These are phyloP conservation scores for Gossypium herbaceum DNA, from an alignment of 345 rosid species.

Conservation along the genomic window DNA sequence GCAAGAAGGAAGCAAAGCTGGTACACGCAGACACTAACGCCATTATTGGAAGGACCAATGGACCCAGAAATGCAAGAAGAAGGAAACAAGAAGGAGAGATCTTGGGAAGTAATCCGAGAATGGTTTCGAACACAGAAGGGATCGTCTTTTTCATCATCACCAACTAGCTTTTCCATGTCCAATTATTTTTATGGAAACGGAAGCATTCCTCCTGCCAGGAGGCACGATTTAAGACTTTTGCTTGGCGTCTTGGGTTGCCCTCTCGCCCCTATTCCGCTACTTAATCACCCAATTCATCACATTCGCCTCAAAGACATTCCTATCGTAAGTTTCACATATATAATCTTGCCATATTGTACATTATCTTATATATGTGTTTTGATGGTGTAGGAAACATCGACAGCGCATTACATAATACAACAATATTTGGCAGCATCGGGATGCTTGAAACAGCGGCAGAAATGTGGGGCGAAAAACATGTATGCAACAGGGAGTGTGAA, in stretches of 20 bases:
- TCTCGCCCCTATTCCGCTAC: slow-evolving; percentile 76
- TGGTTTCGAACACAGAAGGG: slow-evolving; percentile 89
- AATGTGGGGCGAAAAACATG: slow-evolving; percentile 58
- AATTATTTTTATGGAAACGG: slow-evolving; percentile 24
- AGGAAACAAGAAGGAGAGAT: slow-evolving; percentile 61
- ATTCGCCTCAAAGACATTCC: slow-evolving; percentile 57
- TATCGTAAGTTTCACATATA: slow-evolving; percentile 41
- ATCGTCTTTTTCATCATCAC: slow-evolving; percentile 14
- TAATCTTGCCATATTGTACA: no score
- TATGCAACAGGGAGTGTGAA: slow-evolving; percentile 77
- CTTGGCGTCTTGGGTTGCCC: slow-evolving; percentile 93
- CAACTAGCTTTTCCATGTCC: slow-evolving; percentile 25
- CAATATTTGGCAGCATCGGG: slow-evolving; percentile 94
- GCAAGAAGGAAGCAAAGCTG: slow-evolving; percentile 54
- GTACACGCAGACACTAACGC: slow-evolving; percentile 72
- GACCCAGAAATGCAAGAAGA: slow-evolving; percentile 86
- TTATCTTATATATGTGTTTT: no score
- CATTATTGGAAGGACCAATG: slow-evolving; percentile 83
- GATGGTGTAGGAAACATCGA: slow-evolving; percentile 52
- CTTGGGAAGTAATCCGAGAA: slow-evolving; percentile 87
- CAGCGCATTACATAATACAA: slow-evolving; percentile 81
- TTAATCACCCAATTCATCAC: slow-evolving; percentile 29
- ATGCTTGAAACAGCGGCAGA: slow-evolving; percentile 50
- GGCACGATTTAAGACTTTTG: slow-evolving; percentile 73
- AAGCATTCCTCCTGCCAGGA: slow-evolving; percentile 39